phyloP scores from a whole-genome alignment of 192 early-diverging fungal species.

The Coemansia sp. region DNA sequence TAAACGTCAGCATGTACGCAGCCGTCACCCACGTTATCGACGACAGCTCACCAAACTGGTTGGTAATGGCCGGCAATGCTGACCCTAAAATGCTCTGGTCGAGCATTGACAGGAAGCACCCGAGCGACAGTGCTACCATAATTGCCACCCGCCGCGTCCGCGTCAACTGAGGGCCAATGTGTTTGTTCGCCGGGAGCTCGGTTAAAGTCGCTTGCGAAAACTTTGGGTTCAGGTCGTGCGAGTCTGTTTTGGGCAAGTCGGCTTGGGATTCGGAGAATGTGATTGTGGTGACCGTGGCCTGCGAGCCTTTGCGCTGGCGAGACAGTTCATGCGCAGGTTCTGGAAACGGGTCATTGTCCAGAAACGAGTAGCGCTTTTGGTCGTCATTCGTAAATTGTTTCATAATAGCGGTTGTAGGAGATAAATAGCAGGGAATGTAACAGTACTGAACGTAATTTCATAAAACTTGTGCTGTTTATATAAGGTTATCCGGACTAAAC shows the following conservation, averaged over 20 bases:
- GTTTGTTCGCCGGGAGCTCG: conserved; percentile 2
- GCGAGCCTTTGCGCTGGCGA: background rate
- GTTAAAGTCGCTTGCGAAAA: conserved; percentile 33
- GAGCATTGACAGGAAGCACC: conserved; percentile 60
- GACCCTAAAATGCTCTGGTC: conserved; percentile 72
- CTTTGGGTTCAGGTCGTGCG: conserved; percentile 6
- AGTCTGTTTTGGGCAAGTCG: background rate
- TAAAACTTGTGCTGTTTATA: background rate
- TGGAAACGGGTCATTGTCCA: conserved; percentile 13
- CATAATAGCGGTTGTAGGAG: conserved; percentile 1
- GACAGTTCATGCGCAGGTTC: background rate
- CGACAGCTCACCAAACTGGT: conserved; percentile 56
- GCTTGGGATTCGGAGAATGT: background rate
- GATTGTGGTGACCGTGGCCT: conserved; percentile 7
- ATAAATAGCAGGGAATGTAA: background rate
- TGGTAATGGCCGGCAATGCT: conserved; percentile 60
- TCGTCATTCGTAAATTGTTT: background rate
- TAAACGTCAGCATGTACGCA: conserved; percentile 64
- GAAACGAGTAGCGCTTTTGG: conserved; percentile 13
- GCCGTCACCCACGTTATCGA: conserved; percentile 75
- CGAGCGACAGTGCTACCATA: conserved; percentile 29
- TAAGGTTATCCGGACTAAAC: too few relatives aligned
- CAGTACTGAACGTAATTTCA: background rate
- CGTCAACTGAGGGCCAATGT: conserved; percentile 3
- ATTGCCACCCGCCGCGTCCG: conserved; percentile 26